Percentiles rank a stretch among this genome's conserved stretches.
These are phyloP conservation scores for Endothia cerciana DNA, from an alignment of 2,329 filamentous ascomycete genomes.

Conservation along the genomic window DNA sequence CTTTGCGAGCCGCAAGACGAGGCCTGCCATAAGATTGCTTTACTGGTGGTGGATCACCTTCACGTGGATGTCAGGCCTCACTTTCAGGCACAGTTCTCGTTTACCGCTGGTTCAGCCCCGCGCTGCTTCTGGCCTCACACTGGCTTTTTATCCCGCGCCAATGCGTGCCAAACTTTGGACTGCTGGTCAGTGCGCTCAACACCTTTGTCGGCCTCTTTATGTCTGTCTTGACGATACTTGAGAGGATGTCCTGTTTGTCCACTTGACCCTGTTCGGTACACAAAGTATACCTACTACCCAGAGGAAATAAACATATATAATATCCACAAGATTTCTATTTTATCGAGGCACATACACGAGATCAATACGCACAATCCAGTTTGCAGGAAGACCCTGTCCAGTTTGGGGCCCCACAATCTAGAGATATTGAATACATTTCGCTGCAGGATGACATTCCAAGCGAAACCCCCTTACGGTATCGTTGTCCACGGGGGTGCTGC, in stretches of 20 bases:
- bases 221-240: background rate
- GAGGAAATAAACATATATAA: background rate
- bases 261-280: background rate
- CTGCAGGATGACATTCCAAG: background rate
- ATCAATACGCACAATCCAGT: background rate
- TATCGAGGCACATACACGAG: background rate
- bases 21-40: background rate
- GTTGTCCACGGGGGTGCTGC: background rate
- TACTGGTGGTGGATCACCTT: background rate
- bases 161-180: background rate
- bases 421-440: background rate
- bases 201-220: background rate
- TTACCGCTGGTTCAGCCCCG: background rate
- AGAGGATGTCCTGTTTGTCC: background rate
- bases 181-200: background rate
- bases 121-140: background rate
- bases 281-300: background rate
- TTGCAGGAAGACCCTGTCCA: too few species aligned
- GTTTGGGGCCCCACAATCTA: background rate
- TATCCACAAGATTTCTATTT: background rate
- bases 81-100: background rate
- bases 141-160: background rate
- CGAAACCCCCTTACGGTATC: background rate
- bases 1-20: background rate
- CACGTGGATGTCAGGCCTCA: background rate